A percentile compares a stretch with the other conserved stretches of the same genome.
Evolutionary conservation across 2,329 filamentous ascomycete genomes (phyloP).

Genomic region (Talaromyces sp.): DNA sequence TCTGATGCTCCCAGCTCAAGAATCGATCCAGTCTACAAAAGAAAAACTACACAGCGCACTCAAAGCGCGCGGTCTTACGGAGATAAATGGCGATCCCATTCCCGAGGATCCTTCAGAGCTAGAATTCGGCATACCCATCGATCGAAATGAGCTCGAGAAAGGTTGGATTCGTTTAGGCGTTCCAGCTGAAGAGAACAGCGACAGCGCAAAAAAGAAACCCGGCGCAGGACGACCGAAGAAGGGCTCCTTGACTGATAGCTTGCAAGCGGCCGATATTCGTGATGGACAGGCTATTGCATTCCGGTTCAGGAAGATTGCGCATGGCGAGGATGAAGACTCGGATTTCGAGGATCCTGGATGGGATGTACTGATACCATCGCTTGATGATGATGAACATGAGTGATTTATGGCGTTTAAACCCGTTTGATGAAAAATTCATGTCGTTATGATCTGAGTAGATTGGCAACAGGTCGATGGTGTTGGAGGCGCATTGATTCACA

Average conservation of each 20-base stretch:
- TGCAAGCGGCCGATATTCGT: conserved; percentile 28
- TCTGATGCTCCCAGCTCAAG: conserved; percentile 60
- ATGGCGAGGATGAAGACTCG: conserved; percentile 19
- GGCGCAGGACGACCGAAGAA: conserved; percentile 29
- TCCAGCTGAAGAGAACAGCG: conserved; percentile 29
- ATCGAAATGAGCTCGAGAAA: conserved; percentile 47
- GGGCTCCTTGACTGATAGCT: conserved; percentile 12
- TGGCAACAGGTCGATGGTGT: not conserved
- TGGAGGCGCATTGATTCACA: conserved; percentile 1
- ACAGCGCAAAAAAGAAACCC: conserved; percentile 17
- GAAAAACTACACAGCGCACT: conserved; percentile 58
- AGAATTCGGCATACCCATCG: conserved; percentile 46
- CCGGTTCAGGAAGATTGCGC: conserved; percentile 28
- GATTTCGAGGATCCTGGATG: conserved; percentile 33
- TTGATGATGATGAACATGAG: conserved; percentile 32
- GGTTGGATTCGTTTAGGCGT: conserved; percentile 48
- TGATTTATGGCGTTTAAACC: not conserved
- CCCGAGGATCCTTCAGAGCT: conserved; percentile 42
- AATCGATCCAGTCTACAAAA: conserved; percentile 57
- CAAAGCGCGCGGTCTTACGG: conserved; percentile 38
- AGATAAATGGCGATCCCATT: conserved; percentile 37
- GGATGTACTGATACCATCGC: conserved; percentile 35
- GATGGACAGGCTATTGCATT: conserved; percentile 35
- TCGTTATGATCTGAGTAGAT: not conserved
- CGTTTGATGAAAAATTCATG: not conserved